phyloP scores from a whole-genome alignment of 2,329 filamentous ascomycete species.

The Thielaviopsis euricoi region DNA sequence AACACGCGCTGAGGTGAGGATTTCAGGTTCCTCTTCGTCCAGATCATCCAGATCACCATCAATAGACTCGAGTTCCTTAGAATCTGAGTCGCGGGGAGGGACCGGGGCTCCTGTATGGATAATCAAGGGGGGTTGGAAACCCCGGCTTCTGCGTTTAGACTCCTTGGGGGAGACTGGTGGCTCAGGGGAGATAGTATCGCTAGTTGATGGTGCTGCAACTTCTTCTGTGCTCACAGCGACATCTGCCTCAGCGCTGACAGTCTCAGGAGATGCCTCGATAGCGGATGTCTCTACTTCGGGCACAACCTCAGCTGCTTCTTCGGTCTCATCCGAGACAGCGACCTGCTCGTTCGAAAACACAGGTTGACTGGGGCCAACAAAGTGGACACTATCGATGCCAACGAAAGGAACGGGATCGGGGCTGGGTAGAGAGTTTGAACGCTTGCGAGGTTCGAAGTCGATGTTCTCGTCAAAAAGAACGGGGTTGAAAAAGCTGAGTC shows the following conservation, averaged over 20 bases:
- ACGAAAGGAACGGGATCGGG: conserved; percentile 17
- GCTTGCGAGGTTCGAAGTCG: conserved; percentile 23
- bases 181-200: not conserved
- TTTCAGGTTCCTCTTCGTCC: conserved; percentile 39
- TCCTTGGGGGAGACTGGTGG: not conserved
- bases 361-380: conserved; percentile 3
- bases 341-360: not conserved
- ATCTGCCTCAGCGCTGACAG: not conserved
- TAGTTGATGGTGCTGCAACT: not conserved
- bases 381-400: conserved; percentile 5
- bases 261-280: not conserved
- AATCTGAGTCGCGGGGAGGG: conserved; percentile 2
- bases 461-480: conserved; percentile 8
- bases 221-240: not conserved
- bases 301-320: not conserved
- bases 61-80: conserved; percentile 13
- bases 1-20: conserved; percentile 38
- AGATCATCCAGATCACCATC: conserved; percentile 21
- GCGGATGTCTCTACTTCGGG: not conserved
- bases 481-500: conserved; percentile 9
- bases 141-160: conserved; percentile 8
- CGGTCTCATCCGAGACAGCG: not conserved
- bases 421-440: conserved; percentile 33
- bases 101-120: conserved; percentile 9
- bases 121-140: conserved; percentile 7